Evolutionary conservation across 179 eudicot species (phyloP).

Genomic region (Silene noctiflora): DNA sequence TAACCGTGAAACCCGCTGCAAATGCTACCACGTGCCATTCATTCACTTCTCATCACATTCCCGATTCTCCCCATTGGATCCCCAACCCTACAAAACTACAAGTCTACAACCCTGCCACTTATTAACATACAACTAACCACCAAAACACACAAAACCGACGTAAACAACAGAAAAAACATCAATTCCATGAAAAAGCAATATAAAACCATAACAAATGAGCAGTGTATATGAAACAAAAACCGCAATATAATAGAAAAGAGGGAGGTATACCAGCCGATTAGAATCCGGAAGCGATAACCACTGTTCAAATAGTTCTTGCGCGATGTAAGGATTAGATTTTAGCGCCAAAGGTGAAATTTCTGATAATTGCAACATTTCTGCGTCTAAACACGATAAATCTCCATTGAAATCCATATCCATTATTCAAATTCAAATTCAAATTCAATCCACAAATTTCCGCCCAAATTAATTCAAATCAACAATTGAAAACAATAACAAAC

Average conservation of each 20-base stretch:
- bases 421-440: neutral
- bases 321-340: conserved; percentile 61
- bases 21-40: neutral
- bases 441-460: conserved; percentile 14
- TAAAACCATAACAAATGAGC: neutral
- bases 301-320: conserved; percentile 74
- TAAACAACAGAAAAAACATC: neutral
- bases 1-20: too few species aligned
- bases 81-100: neutral
- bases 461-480: neutral
- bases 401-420: conserved; percentile 77
- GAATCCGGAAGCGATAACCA: conserved; percentile 91
- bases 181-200: neutral
- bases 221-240: neutral
- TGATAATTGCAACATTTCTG: conserved; percentile 69
- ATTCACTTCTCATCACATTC: neutral
- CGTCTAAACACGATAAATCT: conserved; percentile 60
- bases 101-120: neutral
- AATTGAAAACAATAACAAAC: conserved; percentile 8
- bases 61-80: neutral
- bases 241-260: neutral
- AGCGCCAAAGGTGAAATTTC: conserved; percentile 75
- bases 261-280: conserved; percentile 41
- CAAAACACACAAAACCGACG: neutral
- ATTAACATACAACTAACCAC: neutral